Evolutionary conservation across 2,329 filamentous ascomycete species (phyloP).

Genomic region (Cladosporium phlei): DNA sequence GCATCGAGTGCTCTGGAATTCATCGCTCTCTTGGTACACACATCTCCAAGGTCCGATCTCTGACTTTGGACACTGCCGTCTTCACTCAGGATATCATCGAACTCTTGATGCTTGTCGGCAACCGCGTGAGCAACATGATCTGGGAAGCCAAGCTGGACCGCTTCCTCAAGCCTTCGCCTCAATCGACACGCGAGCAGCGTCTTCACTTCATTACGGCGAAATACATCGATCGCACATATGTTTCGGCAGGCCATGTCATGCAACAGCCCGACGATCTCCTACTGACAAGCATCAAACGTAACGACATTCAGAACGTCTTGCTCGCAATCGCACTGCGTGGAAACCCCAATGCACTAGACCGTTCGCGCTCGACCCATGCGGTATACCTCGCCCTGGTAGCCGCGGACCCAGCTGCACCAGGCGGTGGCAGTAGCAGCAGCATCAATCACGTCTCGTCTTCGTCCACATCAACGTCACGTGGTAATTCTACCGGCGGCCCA

Average conservation of each 20-base stretch:
- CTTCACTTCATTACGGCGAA: slow-evolving; percentile 94
- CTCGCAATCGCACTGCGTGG: slow-evolving; percentile 82
- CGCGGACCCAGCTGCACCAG: slow-evolving; percentile 80
- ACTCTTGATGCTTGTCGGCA: slow-evolving; percentile 83
- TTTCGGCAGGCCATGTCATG: slow-evolving; percentile 64
- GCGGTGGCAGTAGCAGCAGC: slow-evolving; percentile 46
- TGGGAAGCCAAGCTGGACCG: slow-evolving; percentile 86
- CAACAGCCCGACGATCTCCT: slow-evolving; percentile 85
- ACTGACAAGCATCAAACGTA: slow-evolving; percentile 88
- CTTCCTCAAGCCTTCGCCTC: slow-evolving; percentile 65
- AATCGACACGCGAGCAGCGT: slow-evolving; percentile 81
- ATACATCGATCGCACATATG: slow-evolving; percentile 78
- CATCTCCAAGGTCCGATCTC: slow-evolving; percentile 92
- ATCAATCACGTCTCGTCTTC: slow-evolving; percentile 27
- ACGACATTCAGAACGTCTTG: slow-evolving; percentile 88
- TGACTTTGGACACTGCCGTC: slow-evolving; percentile 91
- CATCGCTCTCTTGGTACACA: slow-evolving; percentile 94
- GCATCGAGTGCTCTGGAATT: slow-evolving; percentile 96
- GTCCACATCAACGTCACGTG: slow-evolving; percentile 34
- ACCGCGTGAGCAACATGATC: slow-evolving; percentile 91
- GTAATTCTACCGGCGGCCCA: slow-evolving; percentile 22
- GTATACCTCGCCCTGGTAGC: slow-evolving; percentile 89
- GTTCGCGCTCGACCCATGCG: slow-evolving; percentile 79
- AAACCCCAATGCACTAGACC: slow-evolving; percentile 81
- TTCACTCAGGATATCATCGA: slow-evolving; percentile 98